Evolutionary conservation across 2,329 filamentous ascomycete species (phyloP).

Genomic region (Xylariaceae sp.): DNA sequence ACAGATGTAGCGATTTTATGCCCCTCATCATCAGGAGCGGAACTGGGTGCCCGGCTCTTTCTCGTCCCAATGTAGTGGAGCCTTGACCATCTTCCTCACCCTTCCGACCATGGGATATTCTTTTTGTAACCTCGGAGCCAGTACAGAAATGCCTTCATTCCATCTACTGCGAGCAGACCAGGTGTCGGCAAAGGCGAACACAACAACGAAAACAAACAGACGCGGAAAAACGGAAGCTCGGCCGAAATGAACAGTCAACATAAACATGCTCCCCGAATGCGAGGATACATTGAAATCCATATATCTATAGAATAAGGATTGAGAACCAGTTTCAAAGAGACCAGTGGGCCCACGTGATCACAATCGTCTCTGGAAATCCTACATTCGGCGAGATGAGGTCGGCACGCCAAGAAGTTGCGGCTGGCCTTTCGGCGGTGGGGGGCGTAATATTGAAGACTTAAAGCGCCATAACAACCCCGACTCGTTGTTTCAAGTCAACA

Average conservation of each 20-base stretch:
- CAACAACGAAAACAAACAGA: constrained; percentile 28
- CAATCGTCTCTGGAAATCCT: constrained; percentile 7
- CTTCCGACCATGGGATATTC: constrained; percentile 23
- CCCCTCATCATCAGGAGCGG: constrained; percentile 23
- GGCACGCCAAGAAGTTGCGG: neutral
- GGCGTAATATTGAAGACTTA: constrained; percentile 7
- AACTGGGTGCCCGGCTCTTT: constrained; percentile 11
- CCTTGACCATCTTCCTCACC: constrained; percentile 9
- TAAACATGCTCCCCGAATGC: constrained; percentile 29
- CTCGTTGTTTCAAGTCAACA: constrained; percentile 5
- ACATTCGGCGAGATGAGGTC: constrained; percentile 7
- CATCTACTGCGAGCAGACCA: constrained; percentile 36
- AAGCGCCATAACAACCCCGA: constrained; percentile 7
- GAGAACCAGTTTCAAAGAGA: constrained; percentile 23
- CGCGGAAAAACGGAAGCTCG: constrained; percentile 24
- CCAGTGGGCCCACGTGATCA: constrained; percentile 10
- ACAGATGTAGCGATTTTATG: constrained; percentile 19
- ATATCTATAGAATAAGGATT: constrained; percentile 17
- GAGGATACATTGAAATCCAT: constrained; percentile 24
- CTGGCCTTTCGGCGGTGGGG: neutral
- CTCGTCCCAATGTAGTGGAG: constrained; percentile 18
- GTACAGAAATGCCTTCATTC: constrained; percentile 28
- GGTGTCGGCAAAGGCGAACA: constrained; percentile 30
- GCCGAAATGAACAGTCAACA: constrained; percentile 28
- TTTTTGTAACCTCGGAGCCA: constrained; percentile 29